Conservation (phyloP, 208 protist genomes). For the Endotrypanum monterogeii region DNA sequence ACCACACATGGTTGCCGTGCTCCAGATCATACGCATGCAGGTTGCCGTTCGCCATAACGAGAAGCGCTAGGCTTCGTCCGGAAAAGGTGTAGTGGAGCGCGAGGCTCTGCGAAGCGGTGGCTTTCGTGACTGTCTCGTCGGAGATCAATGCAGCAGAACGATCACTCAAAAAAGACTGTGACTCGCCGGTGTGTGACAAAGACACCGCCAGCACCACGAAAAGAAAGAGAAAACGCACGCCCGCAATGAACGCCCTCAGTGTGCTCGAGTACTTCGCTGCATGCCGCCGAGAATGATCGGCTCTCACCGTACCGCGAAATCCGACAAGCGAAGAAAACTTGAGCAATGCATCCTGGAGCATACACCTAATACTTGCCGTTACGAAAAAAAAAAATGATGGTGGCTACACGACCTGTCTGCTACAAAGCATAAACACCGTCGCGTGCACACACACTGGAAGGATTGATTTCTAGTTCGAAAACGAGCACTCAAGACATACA, state of each 20-base stretch:
- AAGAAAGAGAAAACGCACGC: not conserved
- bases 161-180: not conserved
- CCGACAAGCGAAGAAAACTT: not conserved
- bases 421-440: not conserved
- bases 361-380: not conserved
- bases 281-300: not conserved
- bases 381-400: not conserved
- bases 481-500: too few relatives aligned
- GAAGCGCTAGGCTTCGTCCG: slow-evolving; percentile 38
- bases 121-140: not conserved
- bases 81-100: slow-evolving; percentile 43
- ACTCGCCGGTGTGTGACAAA: not conserved
- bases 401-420: not conserved
- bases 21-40: slow-evolving; percentile 50
- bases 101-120: slow-evolving; percentile 15
- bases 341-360: not conserved
- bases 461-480: too few relatives aligned
- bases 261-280: not conserved
- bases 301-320: not conserved
- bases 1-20: slow-evolving; percentile 39
- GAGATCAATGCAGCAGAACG: not conserved
- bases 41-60: slow-evolving; percentile 49
- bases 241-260: not conserved
- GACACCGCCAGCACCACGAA: slow-evolving; percentile 1
- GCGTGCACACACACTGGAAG: not conserved